Evolutionary conservation across 2,329 filamentous ascomycete genomes (phyloP), one percentile per base, ranked within the genome.

Genomic region (Fusarium sp.): DNA sequence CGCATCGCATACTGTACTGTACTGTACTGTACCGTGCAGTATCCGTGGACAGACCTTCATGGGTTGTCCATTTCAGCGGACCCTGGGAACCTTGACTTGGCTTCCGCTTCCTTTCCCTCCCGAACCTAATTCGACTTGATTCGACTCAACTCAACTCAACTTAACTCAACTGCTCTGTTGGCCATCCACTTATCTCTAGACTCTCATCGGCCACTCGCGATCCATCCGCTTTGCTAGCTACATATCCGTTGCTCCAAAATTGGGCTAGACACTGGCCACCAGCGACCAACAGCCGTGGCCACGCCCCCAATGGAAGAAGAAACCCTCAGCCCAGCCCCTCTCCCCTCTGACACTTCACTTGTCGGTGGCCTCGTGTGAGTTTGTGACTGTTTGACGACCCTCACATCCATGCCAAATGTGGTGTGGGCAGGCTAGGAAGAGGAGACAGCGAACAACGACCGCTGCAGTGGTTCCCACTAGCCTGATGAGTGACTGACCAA

Each of bases 191-290:
- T 57, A 48, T 64, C 41, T 65, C 55, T 68, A 40, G 40, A 55
- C 53, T 54, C 57, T 58, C 56, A 69, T 67, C 64, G 71, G 59
- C 65, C 73, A 69, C 61, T 71, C 59, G 63, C 63, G 62, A 74
- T 72, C 66, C 72, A 72, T 74, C 49, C 42, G 47, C 53, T 37
- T 61, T 63, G 48, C 62, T 75, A 74, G 73, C 65, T 72, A 75
- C 73, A 72, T 74, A 54, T 59, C 54, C 59, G 47, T 62, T 62
- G 68, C 68, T 65, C 66, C 55, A 74, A 60, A 59, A 73, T 75
- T 66, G 43, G 65, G 65, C 73, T 75, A 75, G 73, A 64, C 68
- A 72, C 70, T 69, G 60, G 60, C 58, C 61, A 51, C 65, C 65
- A 72, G 67, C 58, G 67, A 68, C 73, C 73, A 75, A 72, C 71